A percentile compares a stretch with the other conserved stretches of the same genome.
phyloP scores from a whole-genome alignment of 1,284 basidiomycete genomes.

The Puccinia hordei region DNA sequence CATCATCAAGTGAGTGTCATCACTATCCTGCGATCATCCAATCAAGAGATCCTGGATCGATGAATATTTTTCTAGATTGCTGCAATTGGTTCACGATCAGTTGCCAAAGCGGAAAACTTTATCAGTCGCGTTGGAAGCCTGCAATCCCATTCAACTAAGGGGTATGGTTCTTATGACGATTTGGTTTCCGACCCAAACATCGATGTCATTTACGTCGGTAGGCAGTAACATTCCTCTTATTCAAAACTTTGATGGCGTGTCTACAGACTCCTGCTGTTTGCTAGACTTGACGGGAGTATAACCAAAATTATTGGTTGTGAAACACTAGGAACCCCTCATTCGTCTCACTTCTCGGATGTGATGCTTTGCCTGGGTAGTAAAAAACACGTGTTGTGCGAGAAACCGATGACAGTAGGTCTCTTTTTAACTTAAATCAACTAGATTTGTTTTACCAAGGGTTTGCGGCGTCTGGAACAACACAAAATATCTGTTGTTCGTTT shows the following conservation, averaged over 20 bases:
- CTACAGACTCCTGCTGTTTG: not conserved
- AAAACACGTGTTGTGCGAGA: slow-evolving; percentile 72
- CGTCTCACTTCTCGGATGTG: slow-evolving; percentile 77
- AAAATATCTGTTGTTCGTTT: not conserved
- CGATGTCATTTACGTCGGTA: slow-evolving; percentile 63
- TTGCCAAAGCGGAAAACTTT: slow-evolving; percentile 72
- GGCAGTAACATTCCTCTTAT: not conserved
- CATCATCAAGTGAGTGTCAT: slow-evolving; percentile 64
- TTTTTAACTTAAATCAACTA: not conserved
- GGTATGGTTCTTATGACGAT: slow-evolving; percentile 75
- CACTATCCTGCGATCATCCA: not conserved
- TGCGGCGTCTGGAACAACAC: not conserved
- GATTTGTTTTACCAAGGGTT: too few species aligned
- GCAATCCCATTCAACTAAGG: slow-evolving; percentile 60
- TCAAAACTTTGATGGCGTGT: not conserved
- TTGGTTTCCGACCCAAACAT: slow-evolving; percentile 72
- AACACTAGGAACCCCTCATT: slow-evolving; percentile 70
- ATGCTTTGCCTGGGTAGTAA: slow-evolving; percentile 74
- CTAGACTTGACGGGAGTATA: too few species aligned
- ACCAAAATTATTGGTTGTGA: not conserved
- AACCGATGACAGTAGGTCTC: slow-evolving; percentile 38
- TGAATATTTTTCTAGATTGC: slow-evolving; percentile 61
- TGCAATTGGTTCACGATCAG: slow-evolving; percentile 73
- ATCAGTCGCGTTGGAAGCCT: slow-evolving; percentile 61
- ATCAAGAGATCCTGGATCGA: not conserved